These are phyloP conservation scores for Apodospora peruviana DNA, from an alignment of 495 filamentous ascomycete species.

Conservation along the genomic window DNA sequence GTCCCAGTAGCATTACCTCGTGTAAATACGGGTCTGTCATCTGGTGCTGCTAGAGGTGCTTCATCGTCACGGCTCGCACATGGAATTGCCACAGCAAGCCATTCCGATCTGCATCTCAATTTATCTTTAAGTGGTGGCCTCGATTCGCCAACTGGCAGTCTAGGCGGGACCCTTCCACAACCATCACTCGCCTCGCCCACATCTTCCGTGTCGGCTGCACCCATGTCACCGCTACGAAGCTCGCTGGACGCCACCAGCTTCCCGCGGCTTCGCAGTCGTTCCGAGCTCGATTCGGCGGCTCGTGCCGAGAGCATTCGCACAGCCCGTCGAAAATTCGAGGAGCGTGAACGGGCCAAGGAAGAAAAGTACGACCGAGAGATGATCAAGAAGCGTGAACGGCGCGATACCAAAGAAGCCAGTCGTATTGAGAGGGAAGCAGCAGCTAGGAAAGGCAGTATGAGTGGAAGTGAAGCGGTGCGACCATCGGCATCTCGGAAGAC, in stretches of 20 bases:
- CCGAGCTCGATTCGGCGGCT: constrained; percentile 41
- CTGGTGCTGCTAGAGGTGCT: constrained; percentile 9
- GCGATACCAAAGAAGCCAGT: constrained; percentile 39
- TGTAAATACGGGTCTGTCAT: constrained; percentile 34
- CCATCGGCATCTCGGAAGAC: constrained; percentile 34
- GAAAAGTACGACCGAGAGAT: constrained; percentile 52
- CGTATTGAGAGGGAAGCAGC: constrained; percentile 34
- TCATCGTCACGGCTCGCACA: constrained; percentile 32
- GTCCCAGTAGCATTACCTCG: constrained; percentile 31
- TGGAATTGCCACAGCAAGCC: constrained; percentile 30
- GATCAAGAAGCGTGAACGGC: constrained; percentile 45
- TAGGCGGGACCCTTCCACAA: constrained; percentile 6
- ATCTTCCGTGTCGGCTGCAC: constrained; percentile 20
- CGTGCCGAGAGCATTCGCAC: constrained; percentile 43
- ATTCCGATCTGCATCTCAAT: constrained; percentile 34
- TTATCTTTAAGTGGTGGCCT: constrained; percentile 22
- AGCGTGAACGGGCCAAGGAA: constrained; percentile 49
- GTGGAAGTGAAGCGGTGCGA: constrained; percentile 24
- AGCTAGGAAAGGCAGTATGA: constrained; percentile 27
- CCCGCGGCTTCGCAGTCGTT: constrained; percentile 45
- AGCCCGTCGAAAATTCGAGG: constrained; percentile 48
- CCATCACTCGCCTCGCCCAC: constrained; percentile 13
- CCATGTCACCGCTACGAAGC: constrained; percentile 44
- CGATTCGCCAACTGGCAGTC: constrained; percentile 25
- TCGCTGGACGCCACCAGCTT: constrained; percentile 46